Conservation (phyloP, 768 basidiomycete genomes). For the Mycena olivaceomarginata region DNA sequence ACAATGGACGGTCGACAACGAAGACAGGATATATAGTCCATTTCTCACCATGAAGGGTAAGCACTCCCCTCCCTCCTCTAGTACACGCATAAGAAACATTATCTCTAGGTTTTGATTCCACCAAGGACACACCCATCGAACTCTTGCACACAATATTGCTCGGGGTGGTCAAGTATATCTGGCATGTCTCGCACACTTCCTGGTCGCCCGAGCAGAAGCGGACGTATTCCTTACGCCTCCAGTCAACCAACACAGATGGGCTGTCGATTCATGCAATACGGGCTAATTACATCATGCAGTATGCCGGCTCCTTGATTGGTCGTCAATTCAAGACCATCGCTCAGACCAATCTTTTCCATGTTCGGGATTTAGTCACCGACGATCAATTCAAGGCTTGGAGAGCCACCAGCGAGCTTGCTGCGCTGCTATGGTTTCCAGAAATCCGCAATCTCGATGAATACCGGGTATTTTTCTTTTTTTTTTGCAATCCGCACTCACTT, state of each 20-base stretch:
- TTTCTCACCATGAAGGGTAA: background rate
- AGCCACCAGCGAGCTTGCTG: conserved; percentile 55
- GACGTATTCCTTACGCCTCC: conserved; percentile 44
- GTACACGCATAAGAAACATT: background rate
- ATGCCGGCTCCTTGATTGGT: too few relatives aligned
- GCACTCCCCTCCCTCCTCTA: background rate
- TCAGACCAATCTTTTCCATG: too few relatives aligned
- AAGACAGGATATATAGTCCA: background rate
- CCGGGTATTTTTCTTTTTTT: conserved; percentile 46
- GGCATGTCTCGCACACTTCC: conserved; percentile 55
- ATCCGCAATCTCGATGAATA: conserved; percentile 60
- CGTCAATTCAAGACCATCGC: too few relatives aligned
- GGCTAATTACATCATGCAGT: too few relatives aligned
- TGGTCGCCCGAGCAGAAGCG: conserved; percentile 53
- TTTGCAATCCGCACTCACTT: background rate
- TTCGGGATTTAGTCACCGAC: too few relatives aligned
- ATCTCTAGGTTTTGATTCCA: conserved; percentile 52
- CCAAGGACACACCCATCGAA: conserved; percentile 54
- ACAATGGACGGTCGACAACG: conserved; percentile 1
- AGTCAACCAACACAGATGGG: too few relatives aligned
- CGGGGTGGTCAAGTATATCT: conserved; percentile 61
- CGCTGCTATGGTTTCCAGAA: conserved; percentile 63
- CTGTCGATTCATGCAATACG: too few relatives aligned
- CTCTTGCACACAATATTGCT: too few relatives aligned
- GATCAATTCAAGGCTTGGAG: conserved; percentile 46